Percentiles rank a stretch among this genome's conserved stretches.
Conservation (phyloP, 345 rosid genomes). For the Eucalyptus sp. region DNA sequence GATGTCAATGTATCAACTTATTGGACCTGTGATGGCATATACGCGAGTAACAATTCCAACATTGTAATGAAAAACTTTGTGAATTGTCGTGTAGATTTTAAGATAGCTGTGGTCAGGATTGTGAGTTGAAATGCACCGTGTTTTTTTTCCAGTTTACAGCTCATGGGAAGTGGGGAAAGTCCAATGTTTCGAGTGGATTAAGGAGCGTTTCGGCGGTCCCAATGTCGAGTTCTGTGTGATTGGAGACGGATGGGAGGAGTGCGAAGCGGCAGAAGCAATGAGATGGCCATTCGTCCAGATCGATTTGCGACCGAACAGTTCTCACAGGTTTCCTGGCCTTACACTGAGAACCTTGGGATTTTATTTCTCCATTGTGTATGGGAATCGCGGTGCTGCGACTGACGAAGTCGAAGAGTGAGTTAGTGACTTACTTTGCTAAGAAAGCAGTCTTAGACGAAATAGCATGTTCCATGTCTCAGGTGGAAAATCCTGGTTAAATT, state of each 20-base stretch:
- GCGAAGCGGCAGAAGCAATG: constrained; percentile 77
- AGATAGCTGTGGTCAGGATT: not conserved
- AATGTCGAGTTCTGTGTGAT: constrained; percentile 59
- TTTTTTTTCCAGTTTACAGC: constrained; percentile 53
- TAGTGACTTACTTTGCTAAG: not conserved
- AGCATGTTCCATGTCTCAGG: not conserved
- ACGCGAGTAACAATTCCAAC: not conserved
- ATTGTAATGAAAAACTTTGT: not conserved
- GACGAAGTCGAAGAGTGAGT: not conserved
- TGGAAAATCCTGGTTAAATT: not conserved
- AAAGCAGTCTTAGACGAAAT: not conserved
- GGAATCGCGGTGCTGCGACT: constrained; percentile 1
- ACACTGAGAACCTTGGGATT: constrained; percentile 52
- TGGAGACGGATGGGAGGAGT: constrained; percentile 92
- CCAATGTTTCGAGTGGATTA: constrained; percentile 68
- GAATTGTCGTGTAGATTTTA: not conserved
- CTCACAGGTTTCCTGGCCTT: constrained; percentile 78
- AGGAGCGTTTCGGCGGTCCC: constrained; percentile 34
- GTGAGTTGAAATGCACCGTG: not conserved
- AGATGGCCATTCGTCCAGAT: constrained; percentile 82
- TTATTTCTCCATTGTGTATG: constrained; percentile 59
- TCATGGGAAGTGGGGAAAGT: constrained; percentile 75
- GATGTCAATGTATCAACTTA: not conserved
- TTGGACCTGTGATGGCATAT: not conserved
- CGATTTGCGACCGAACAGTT: constrained; percentile 44